Percentiles rank a stretch among this genome's conserved stretches.
Evolutionary conservation across 805 yeast genomes (phyloP).

Genomic region (Metschnikowia amazonensis): DNA sequence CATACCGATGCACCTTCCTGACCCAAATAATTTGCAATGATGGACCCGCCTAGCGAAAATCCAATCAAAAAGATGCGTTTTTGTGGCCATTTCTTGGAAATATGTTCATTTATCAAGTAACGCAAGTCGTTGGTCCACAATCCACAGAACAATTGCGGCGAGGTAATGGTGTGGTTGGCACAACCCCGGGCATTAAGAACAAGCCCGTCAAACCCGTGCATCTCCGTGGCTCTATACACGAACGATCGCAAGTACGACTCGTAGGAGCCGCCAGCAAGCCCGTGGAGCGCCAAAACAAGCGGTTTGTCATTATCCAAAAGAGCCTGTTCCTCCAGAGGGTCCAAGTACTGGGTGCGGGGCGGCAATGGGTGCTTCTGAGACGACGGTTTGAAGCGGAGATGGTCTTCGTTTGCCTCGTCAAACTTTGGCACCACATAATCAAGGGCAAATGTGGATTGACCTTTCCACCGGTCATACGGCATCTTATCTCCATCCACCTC

Average conservation of each 20-base stretch:
- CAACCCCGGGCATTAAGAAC: slow-evolving; percentile 74
- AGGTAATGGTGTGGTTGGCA: slow-evolving; percentile 66
- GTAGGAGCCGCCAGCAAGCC: slow-evolving; percentile 77
- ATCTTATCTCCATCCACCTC: slow-evolving; percentile 25
- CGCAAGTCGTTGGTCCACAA: slow-evolving; percentile 68
- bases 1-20: slow-evolving; percentile 52
- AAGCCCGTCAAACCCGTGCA: slow-evolving; percentile 48
- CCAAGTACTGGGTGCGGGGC: slow-evolving; percentile 62
- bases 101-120: slow-evolving; percentile 48
- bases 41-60: slow-evolving; percentile 69
- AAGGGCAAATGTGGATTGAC: slow-evolving; percentile 45
- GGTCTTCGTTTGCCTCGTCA: slow-evolving; percentile 17
- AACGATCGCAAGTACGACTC: slow-evolving; percentile 67
- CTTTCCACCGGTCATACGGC: slow-evolving; percentile 39
- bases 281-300: slow-evolving; percentile 61
- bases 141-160: slow-evolving; percentile 65
- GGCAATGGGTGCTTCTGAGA: slow-evolving; percentile 56
- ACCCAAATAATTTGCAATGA: slow-evolving; percentile 64
- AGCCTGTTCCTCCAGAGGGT: slow-evolving; percentile 39
- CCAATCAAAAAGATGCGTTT: slow-evolving; percentile 67
- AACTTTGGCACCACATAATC: slow-evolving; percentile 42
- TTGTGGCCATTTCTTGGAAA: slow-evolving; percentile 51
- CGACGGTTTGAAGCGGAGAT: slow-evolving; percentile 35
- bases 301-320: slow-evolving; percentile 44
- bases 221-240: slow-evolving; percentile 40